A percentile compares a stretch with the other conserved stretches of the same genome.
These are phyloP conservation scores for Astrothelium macrocarpum DNA, from an alignment of 495 filamentous ascomycete genomes.

Conservation along the genomic window DNA sequence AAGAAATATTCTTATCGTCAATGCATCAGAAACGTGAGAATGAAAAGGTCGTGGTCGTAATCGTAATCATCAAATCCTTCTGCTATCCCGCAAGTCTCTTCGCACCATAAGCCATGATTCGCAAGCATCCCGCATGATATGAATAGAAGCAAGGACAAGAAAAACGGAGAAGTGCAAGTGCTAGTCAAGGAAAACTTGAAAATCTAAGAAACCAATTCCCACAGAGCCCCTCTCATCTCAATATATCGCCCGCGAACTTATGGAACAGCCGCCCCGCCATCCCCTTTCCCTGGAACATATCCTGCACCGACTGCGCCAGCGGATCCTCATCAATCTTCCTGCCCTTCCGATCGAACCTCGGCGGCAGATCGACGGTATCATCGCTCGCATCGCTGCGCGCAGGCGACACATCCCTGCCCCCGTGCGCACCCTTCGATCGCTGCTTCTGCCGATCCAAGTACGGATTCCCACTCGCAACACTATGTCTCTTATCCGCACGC, in stretches of 20 bases:
- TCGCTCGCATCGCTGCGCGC: background rate
- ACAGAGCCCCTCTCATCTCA: background rate
- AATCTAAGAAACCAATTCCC: background rate
- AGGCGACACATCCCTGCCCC: background rate
- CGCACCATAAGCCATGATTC: too few relatives aligned
- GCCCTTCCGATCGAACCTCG: slow-evolving; percentile 8
- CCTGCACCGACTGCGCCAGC: background rate
- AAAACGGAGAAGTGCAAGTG: too few relatives aligned
- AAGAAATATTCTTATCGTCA: background rate
- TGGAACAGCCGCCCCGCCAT: background rate
- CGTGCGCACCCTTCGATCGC: background rate
- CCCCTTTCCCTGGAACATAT: background rate
- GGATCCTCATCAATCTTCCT: background rate
- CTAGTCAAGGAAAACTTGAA: background rate
- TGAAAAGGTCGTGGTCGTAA: background rate
- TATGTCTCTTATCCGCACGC: background rate
- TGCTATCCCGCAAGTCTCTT: too few relatives aligned
- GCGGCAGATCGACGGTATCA: slow-evolving; percentile 6
- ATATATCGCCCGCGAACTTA: background rate
- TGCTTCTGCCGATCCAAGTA: background rate
- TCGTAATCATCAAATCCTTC: background rate
- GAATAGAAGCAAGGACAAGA: too few relatives aligned
- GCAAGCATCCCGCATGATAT: too few relatives aligned
- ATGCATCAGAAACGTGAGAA: background rate
- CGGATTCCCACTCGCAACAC: background rate